Evolutionary conservation across 2,329 filamentous ascomycete species (phyloP), one percentile per base, ranked within the genome.

Genomic region (Colletotrichum aenigma): DNA sequence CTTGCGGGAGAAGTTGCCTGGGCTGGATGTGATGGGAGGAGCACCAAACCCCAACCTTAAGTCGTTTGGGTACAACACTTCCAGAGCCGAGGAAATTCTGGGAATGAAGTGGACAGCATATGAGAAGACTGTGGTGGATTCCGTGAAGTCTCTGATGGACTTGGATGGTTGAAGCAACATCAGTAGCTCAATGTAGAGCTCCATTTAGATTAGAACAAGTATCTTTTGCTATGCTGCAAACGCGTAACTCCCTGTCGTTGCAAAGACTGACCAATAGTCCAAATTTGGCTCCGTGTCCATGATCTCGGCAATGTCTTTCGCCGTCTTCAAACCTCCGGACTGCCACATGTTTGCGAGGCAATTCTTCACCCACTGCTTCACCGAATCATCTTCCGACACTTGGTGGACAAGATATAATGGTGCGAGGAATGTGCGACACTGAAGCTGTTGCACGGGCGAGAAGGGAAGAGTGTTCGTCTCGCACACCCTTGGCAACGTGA

Each of bases 81-180:
- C 77, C 16, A 38, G 65, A 12, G 85, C 88, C 77, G 89, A 88
- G 77, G 84, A 83, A 76, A 81, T 89, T 6, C 78, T 90, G 48
- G 88, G 88, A 7, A 78, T 89, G 66, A 84, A 88, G 76, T 90
- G 86, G 79, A 87, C 80, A 75, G 81, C 79, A 1, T 81, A 90
- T 26, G 87, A 90, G 78, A 82, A 89, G 75, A 85, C 82, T 12
- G 86, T 90, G 52, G 82, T 87, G 15, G 89, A 91, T 79, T 72
- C 73, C 6, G 69, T 78, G n/a, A 58, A 58, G 38, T 74, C 71
- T 8, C 24, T 75, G 6, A 28, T 10, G 8, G 56, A 43, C 18
- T 66, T 74, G 36, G 1, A 32, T 18, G 61, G 28, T 34, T 75
- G 43, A 58, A 24, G 2, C 13, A 55, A 7, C 15, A 6, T 16